Evolutionary conservation across 495 filamentous ascomycete species (phyloP), one percentile per base, ranked within the genome.

Genomic region (Extremus antarcticus): DNA sequence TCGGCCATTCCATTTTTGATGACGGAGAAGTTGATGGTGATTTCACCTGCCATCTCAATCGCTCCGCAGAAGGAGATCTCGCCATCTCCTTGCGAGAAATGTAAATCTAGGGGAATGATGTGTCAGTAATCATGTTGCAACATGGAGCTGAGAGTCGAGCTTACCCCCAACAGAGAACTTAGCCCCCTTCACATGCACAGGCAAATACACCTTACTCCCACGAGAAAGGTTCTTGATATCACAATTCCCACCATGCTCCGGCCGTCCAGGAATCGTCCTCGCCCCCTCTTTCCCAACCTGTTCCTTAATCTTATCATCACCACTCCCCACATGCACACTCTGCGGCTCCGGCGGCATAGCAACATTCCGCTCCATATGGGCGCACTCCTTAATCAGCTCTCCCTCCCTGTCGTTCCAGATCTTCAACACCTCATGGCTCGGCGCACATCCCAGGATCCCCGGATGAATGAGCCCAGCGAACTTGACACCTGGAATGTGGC

Each of bases 1-100:
- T 85, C 78, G 39, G 75, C 74, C 65, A 94, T 78, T 43, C 90
- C 91, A 56, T 83, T 76, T 70, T 92, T 92, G 75, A 97, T 82
- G 11, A 97, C 82, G 46, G 76, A 82, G 74, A 94, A 87, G 65
- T 94, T 95, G 63, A 95, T 74, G 2, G 91, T 97, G 58, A 97
- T 94, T 16, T 89, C 71, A 19, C 91, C 91, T 0, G 90, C 87
- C 88, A 97, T 97, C 67, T 97, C 91, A 57, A 97, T 97, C 10
- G 90, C 91, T 15, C 91, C 91, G 63, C 91, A 97, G 71, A 97
- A 96, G 0, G 83, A 88, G 50, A 97, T 95, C 68, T 97, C 91
- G 3, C 91, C 91, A 65, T 94, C 89, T 21, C 90, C 88, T 68
- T 95, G 79, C 4, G 21, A 24, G 46, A 48, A 48, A 21, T 48